Percentiles rank a stretch among this genome's conserved stretches.
Evolutionary conservation across 352 stramenopile genomes (phyloP).

Genomic region (Phytophthora capsici): DNA sequence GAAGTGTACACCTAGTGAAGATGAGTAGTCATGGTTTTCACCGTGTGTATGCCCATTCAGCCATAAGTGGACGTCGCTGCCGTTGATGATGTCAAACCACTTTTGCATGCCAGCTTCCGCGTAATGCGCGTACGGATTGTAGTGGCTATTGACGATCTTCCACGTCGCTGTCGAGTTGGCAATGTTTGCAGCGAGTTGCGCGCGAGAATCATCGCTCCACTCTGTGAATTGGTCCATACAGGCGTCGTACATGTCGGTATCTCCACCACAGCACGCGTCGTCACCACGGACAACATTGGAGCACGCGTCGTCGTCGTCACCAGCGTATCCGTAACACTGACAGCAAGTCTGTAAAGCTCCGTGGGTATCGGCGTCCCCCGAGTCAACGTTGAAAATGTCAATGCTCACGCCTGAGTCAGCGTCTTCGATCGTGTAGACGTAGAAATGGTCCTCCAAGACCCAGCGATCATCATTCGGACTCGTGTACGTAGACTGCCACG

Average conservation of each 20-base stretch:
- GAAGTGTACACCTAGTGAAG: slow-evolving; percentile 62
- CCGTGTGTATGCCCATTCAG: slow-evolving; percentile 62
- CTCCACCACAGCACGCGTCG: slow-evolving; percentile 42
- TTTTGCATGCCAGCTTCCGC: slow-evolving; percentile 28
- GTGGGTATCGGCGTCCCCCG: slow-evolving; percentile 55
- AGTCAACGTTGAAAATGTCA: slow-evolving; percentile 65
- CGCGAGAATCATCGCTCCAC: slow-evolving; percentile 57
- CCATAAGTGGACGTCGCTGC: slow-evolving; percentile 41
- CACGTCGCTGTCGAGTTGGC: slow-evolving; percentile 57
- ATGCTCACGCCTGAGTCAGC: slow-evolving; percentile 44
- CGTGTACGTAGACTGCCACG: slow-evolving; percentile 50
- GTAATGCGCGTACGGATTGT: slow-evolving; percentile 60
- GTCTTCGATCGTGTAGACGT: slow-evolving; percentile 51
- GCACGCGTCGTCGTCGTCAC: slow-evolving; percentile 42
- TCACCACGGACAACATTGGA: slow-evolving; percentile 44
- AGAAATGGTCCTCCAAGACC: slow-evolving; percentile 60
- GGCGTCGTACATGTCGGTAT: slow-evolving; percentile 45
- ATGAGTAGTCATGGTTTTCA: slow-evolving; percentile 65
- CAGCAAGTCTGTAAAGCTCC: slow-evolving; percentile 55
- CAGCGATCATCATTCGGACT: slow-evolving; percentile 58
- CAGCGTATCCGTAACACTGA: slow-evolving; percentile 61
- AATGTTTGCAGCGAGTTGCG: slow-evolving; percentile 42
- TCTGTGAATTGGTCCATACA: slow-evolving; percentile 47
- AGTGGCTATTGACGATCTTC: slow-evolving; percentile 72
- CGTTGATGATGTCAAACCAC: slow-evolving; percentile 55